Evolutionary conservation across 2,329 filamentous ascomycete species (phyloP).

Genomic region (Shiraia sp.): DNA sequence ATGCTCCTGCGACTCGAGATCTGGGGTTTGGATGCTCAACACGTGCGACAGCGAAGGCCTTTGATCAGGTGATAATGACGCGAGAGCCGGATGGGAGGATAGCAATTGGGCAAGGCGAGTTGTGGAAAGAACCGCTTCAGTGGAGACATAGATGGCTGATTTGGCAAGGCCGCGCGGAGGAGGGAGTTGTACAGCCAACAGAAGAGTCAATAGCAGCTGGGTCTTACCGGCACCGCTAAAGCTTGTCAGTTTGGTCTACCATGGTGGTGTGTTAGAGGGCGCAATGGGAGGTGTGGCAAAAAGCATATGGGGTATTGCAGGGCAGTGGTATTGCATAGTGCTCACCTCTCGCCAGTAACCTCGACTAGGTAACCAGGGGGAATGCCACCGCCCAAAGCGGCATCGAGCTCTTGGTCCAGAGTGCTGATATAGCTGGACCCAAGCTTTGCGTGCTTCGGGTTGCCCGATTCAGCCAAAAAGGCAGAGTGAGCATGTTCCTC

Average conservation of each 20-base stretch:
- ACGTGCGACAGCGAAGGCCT: constrained; percentile 74
- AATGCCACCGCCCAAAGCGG: constrained; percentile 74
- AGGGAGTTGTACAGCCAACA: constrained; percentile 82
- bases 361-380: constrained; percentile 83
- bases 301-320: constrained; percentile 8
- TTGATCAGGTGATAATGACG: constrained; percentile 44
- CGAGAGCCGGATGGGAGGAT: constrained; percentile 64
- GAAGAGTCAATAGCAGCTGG: constrained; percentile 83
- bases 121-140: constrained; percentile 84
- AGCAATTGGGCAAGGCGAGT: constrained; percentile 81
- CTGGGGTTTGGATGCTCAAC: constrained; percentile 79
- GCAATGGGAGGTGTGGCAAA: constrained; percentile 4
- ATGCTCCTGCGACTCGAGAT: constrained; percentile 93
- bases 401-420: constrained; percentile 74
- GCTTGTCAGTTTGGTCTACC: constrained; percentile 8
- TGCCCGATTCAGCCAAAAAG: constrained; percentile 18
- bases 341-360: constrained; percentile 81
- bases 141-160: constrained; percentile 90
- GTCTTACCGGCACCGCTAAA: constrained; percentile 86
- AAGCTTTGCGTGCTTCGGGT: constrained; percentile 13
- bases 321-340: not conserved
- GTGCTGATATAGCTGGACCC: constrained; percentile 73
- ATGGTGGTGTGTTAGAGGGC: constrained; percentile 6
- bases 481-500: constrained; percentile 21
- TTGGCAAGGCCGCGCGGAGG: constrained; percentile 70